These are phyloP conservation scores for Huntiella moniliformis DNA, from an alignment of 2,329 filamentous ascomycete genomes.

Conservation along the genomic window DNA sequence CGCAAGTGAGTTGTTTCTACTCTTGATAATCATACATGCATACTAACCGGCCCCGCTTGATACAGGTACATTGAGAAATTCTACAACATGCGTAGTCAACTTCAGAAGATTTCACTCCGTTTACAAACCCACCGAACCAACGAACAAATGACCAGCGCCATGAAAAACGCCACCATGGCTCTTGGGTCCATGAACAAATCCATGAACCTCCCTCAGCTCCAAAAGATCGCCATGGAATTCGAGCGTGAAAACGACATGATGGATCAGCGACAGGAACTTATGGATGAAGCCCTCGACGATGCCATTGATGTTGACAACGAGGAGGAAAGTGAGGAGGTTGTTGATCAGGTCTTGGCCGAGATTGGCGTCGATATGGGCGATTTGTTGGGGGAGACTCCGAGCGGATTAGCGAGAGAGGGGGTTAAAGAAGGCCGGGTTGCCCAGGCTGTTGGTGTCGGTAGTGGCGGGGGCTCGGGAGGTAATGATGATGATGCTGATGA, in stretches of 20 bases:
- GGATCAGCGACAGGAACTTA: slow-evolving; percentile 98
- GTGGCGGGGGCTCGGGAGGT: slow-evolving; percentile 13
- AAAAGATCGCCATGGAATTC: slow-evolving; percentile 97
- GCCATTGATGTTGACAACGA: slow-evolving; percentile 80
- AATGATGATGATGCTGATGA: slow-evolving; percentile 73
- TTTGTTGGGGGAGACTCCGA: slow-evolving; percentile 72
- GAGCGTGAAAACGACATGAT: slow-evolving; percentile 98
- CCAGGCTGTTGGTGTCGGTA: slow-evolving; percentile 57
- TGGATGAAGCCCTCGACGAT: slow-evolving; percentile 97
- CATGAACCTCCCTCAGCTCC: slow-evolving; percentile 90
- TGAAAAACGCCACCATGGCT: slow-evolving; percentile 91
- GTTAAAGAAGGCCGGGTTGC: slow-evolving; percentile 61
- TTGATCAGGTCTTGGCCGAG: slow-evolving; percentile 90
- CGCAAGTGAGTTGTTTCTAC: slow-evolving; percentile 39
- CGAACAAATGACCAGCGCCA: slow-evolving; percentile 99
- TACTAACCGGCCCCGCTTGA: neutral
- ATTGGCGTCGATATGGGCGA: slow-evolving; percentile 76
- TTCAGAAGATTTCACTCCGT: slow-evolving; percentile 85
- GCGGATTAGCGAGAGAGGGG: slow-evolving; percentile 41
- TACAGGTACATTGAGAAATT: slow-evolving; percentile 88
- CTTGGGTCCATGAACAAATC: slow-evolving; percentile 92
- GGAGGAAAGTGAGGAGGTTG: slow-evolving; percentile 90
- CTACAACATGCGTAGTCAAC: slow-evolving; percentile 90
- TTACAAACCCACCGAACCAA: slow-evolving; percentile 98
- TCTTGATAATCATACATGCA: neutral